Conservation (phyloP, 768 basidiomycete genomes). For the Boletus pseudo-olivaceus region DNA sequence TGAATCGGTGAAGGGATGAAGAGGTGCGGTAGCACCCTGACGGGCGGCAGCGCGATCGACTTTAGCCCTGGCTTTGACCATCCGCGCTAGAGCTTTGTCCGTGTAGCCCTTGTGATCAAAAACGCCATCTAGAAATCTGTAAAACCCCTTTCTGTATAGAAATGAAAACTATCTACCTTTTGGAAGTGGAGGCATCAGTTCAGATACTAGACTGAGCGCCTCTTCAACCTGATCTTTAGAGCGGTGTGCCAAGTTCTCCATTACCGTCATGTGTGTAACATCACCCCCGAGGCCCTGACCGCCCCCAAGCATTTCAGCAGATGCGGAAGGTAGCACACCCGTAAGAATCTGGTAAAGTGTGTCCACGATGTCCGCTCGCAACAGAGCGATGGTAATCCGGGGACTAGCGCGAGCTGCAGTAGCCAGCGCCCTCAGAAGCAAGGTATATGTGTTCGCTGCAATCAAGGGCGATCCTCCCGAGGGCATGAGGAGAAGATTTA, state of each 20-base stretch:
- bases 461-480: slow-evolving; percentile 85
- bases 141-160: background rate
- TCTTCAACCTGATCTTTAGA: slow-evolving; percentile 98
- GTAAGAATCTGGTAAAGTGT: slow-evolving; percentile 95
- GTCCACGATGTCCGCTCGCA: slow-evolving; percentile 91
- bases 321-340: slow-evolving; percentile 78
- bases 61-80: slow-evolving; percentile 81
- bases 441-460: slow-evolving; percentile 83
- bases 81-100: slow-evolving; percentile 73
- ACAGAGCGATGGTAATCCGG: slow-evolving; percentile 77
- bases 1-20: slow-evolving; percentile 30
- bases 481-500: slow-evolving; percentile 82
- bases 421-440: slow-evolving; percentile 81
- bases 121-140: slow-evolving; percentile 67
- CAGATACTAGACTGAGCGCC: slow-evolving; percentile 81
- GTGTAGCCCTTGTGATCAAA: slow-evolving; percentile 91
- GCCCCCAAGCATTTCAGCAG: slow-evolving; percentile 48
- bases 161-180: slow-evolving; percentile 54
- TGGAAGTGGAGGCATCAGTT: slow-evolving; percentile 89
- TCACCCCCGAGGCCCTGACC: slow-evolving; percentile 83
- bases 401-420: slow-evolving; percentile 87
- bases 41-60: slow-evolving; percentile 74
- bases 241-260: slow-evolving; percentile 94
- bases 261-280: slow-evolving; percentile 93
- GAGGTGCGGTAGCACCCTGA: slow-evolving; percentile 38